Evolutionary conservation across 306 rosid species (phyloP).

Genomic region (Castanea mollissima): DNA sequence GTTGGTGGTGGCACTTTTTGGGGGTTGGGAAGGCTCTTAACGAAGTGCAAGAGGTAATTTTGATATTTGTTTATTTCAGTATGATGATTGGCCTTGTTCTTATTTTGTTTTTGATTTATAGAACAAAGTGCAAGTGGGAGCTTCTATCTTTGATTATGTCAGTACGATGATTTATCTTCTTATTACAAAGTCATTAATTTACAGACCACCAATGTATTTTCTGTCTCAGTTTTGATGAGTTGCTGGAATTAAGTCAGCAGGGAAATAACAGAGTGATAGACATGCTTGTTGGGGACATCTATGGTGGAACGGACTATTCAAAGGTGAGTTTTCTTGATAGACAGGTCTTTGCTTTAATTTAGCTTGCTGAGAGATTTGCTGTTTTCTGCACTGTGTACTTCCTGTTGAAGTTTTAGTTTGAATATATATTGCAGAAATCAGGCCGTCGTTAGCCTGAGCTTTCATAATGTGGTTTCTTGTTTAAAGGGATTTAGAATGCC

Average conservation of each 20-base stretch:
- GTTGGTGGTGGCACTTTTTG: conserved; percentile 98
- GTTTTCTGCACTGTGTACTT: neutral
- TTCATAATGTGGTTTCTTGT: too few relatives aligned
- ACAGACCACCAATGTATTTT: conserved; percentile 17
- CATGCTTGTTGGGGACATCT: conserved; percentile 97
- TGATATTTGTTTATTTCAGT: conserved; percentile 6
- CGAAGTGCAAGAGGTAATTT: conserved; percentile 77
- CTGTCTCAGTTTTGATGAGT: conserved; percentile 79
- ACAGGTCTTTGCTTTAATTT: conserved; percentile 9
- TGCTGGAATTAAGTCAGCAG: conserved; percentile 83
- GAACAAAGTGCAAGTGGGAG: conserved; percentile 63
- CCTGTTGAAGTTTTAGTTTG: neutral
- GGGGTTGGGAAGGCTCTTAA: conserved; percentile 96
- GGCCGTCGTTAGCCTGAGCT: too few relatives aligned
- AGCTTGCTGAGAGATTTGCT: conserved; percentile 6
- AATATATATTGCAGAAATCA: neutral
- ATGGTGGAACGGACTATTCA: conserved; percentile 81
- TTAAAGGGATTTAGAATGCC: too few relatives aligned
- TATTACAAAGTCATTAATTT: conserved; percentile 8
- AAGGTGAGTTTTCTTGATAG: conserved; percentile 54
- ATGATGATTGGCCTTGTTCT: conserved; percentile 4
- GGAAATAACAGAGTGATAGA: conserved; percentile 91
- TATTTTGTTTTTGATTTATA: conserved; percentile 12
- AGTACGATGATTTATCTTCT: conserved; percentile 14
- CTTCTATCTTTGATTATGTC: neutral